Conservation (phyloP, 192 early-diverging fungal genomes). For the Lunasporangiospora selenospora region DNA sequence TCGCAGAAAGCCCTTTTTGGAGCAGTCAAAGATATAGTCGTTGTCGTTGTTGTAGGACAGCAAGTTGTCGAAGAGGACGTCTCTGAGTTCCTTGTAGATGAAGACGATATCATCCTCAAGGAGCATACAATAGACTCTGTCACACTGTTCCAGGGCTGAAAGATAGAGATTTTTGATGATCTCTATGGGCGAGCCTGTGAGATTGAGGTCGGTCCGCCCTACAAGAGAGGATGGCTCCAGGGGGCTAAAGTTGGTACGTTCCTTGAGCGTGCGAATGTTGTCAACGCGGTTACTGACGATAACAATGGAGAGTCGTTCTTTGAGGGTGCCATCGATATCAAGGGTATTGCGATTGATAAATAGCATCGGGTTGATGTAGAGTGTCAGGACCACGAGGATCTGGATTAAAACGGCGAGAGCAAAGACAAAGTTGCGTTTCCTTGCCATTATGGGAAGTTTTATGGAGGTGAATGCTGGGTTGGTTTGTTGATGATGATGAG, state of each 20-base stretch:
- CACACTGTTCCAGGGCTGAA: conserved; percentile 3
- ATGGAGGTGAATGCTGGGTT: no score
- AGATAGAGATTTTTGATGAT: conserved; percentile 4
- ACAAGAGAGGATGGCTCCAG: not conserved
- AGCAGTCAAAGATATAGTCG: conserved; percentile 20
- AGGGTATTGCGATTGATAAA: conserved; percentile 2
- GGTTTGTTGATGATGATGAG: no score
- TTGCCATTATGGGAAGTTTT: not conserved
- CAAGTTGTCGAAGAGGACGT: conserved; percentile 19
- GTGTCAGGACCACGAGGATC: conserved; percentile 2
- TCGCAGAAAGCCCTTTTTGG: conserved; percentile 14
- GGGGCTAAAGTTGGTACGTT: conserved; percentile 3
- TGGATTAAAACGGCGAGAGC: not conserved
- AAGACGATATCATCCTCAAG: conserved; percentile 11
- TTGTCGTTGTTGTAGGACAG: conserved; percentile 25
- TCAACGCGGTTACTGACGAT: conserved; percentile 3
- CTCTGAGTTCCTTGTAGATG: conserved; percentile 9
- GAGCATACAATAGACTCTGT: conserved; percentile 20
- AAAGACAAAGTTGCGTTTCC: conserved; percentile 1
- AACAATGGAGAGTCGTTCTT: conserved; percentile 5
- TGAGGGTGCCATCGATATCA: conserved; percentile 2
- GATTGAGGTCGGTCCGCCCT: conserved; percentile 4
- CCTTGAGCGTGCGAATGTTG: conserved; percentile 3
- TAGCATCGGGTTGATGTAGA: conserved; percentile 5
- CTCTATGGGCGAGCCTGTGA: not conserved